phyloP scores from a whole-genome alignment of 2,329 filamentous ascomycete species.

The Curvularia sp. region DNA sequence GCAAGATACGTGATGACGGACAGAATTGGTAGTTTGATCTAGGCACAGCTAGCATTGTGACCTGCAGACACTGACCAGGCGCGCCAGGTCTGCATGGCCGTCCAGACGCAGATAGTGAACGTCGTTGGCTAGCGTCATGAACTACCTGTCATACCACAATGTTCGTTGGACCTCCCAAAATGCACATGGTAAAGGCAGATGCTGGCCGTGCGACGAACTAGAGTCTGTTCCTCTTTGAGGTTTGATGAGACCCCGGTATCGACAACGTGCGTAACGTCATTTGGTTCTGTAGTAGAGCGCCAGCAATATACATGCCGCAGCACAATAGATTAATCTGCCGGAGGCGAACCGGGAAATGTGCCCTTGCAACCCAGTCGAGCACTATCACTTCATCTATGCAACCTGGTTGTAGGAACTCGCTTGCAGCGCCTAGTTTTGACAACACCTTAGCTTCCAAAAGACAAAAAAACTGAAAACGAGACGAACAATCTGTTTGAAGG shows the following conservation, averaged over 20 bases:
- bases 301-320: constrained; percentile 26
- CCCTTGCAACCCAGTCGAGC: constrained; percentile 15
- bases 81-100: not conserved
- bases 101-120: not conserved
- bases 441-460: not conserved
- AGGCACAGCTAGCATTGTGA: not conserved
- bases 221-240: not conserved
- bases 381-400: constrained; percentile 18
- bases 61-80: not conserved
- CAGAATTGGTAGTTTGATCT: not conserved
- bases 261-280: constrained; percentile 2
- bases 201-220: not conserved
- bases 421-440: constrained; percentile 6
- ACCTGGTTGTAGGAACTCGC: constrained; percentile 26
- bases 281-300: constrained; percentile 9
- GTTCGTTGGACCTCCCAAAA: not conserved
- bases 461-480: not conserved
- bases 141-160: not conserved
- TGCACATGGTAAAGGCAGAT: not conserved
- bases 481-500: not conserved
- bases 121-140: not conserved
- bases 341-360: constrained; percentile 21
- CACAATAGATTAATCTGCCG: constrained; percentile 23
- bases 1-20: not conserved
- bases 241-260: not conserved